Percentiles rank a stretch among this genome's conserved stretches.
Conservation (phyloP, 257 asterid genomes). For the Petunia secreta region DNA sequence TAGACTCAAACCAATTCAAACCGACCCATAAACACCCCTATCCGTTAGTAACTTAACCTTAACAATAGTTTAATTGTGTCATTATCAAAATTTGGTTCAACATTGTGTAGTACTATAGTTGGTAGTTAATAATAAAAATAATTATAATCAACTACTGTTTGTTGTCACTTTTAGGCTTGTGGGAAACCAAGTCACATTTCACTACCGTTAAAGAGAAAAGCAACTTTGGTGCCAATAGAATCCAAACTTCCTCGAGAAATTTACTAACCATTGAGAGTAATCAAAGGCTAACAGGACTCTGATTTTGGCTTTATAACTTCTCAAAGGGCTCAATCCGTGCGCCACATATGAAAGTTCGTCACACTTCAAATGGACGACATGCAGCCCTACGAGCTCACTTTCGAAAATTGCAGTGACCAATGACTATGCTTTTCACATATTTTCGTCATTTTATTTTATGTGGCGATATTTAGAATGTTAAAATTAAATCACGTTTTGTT, state of each 20-base stretch:
- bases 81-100: no score
- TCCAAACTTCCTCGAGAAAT: not conserved
- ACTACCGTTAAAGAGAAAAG: not conserved
- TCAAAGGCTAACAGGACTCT: constrained; percentile 1
- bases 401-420: constrained; percentile 17
- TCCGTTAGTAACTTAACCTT: no score
- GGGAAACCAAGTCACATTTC: constrained; percentile 29
- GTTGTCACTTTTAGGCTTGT: not conserved
- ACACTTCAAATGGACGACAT: constrained; percentile 29
- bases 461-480: no score
- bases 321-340: not conserved
- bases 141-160: not conserved
- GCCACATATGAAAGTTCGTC: not conserved
- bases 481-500: no score
- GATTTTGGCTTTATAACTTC: constrained; percentile 1
- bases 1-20: no score
- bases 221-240: not conserved
- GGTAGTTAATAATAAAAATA: no score
- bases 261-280: constrained; percentile 26
- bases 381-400: constrained; percentile 20
- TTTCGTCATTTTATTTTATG: no score
- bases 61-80: no score
- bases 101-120: no score
- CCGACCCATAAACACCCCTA: no score
- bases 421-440: not conserved